Conservation (phyloP, 371 early-diverging fungal species). For the Mortierella sp. region DNA sequence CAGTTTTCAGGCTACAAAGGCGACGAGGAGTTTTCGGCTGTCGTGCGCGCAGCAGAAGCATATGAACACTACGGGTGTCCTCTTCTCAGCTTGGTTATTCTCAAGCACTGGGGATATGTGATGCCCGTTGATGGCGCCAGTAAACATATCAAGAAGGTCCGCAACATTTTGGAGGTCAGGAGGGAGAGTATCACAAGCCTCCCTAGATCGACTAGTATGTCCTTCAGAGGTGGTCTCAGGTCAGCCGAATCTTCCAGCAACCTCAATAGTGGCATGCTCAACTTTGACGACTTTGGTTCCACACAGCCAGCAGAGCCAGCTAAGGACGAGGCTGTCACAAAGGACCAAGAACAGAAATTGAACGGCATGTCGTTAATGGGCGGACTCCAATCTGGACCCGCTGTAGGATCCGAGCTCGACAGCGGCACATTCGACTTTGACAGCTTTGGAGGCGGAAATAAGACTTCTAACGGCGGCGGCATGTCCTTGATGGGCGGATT, state of each 20-base stretch:
- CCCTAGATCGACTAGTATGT: slow-evolving; percentile 36
- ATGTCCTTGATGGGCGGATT: slow-evolving; percentile 29
- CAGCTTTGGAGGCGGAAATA: slow-evolving; percentile 25
- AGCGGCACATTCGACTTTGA: slow-evolving; percentile 39
- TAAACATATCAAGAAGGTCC: slow-evolving; percentile 20
- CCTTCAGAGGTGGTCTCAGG: slow-evolving; percentile 35
- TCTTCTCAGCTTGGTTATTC: slow-evolving; percentile 76
- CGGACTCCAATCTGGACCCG: slow-evolving; percentile 24
- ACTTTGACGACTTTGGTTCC: slow-evolving; percentile 31
- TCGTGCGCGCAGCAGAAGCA: slow-evolving; percentile 69
- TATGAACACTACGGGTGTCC: slow-evolving; percentile 89
- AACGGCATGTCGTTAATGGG: slow-evolving; percentile 46
- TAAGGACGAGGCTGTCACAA: not conserved
- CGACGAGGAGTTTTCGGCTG: slow-evolving; percentile 72
- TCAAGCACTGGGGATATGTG: slow-evolving; percentile 60
- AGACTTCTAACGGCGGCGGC: slow-evolving; percentile 7
- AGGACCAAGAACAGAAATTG: slow-evolving; percentile 2
- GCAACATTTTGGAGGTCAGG: slow-evolving; percentile 37
- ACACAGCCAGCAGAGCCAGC: not conserved
- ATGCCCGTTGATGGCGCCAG: slow-evolving; percentile 30
- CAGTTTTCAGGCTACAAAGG: slow-evolving; percentile 34
- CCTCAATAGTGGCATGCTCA: slow-evolving; percentile 29
- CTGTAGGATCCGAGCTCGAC: not conserved
- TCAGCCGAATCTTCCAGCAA: not conserved
- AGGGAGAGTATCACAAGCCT: slow-evolving; percentile 34